Conservation (phyloP, 805 yeast genomes). For the Kodamaea kaohsiungensis region DNA sequence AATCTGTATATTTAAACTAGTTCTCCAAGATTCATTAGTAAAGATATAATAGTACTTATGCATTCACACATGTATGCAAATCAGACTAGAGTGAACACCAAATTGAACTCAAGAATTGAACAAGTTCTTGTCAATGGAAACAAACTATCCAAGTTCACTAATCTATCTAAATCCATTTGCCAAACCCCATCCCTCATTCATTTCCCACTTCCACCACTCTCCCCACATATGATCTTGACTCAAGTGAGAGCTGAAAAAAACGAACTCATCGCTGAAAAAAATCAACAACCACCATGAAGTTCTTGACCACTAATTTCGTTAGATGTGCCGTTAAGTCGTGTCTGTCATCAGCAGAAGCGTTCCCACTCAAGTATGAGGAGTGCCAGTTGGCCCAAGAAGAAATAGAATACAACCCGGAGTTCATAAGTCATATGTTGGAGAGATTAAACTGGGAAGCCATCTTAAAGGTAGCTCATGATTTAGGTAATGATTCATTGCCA, state of each 20-base stretch:
- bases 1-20: too few species aligned
- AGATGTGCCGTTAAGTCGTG: constrained; percentile 88
- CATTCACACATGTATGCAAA: too few species aligned
- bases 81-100: too few species aligned
- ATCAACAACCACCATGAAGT: constrained; percentile 59
- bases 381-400: constrained; percentile 76
- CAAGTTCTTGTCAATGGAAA: too few species aligned
- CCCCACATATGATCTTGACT: not conserved
- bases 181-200: too few species aligned
- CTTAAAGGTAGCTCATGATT: constrained; percentile 71
- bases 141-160: too few species aligned
- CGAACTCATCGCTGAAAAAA: not conserved
- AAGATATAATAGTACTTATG: too few species aligned
- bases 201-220: too few species aligned
- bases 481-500: constrained; percentile 34
- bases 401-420: constrained; percentile 80
- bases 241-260: not conserved
- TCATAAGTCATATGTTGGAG: constrained; percentile 71
- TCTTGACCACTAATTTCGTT: constrained; percentile 93
- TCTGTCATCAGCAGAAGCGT: constrained; percentile 69
- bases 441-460: constrained; percentile 90
- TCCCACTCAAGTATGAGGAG: constrained; percentile 71
- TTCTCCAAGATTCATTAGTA: too few species aligned
- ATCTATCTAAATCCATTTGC: too few species aligned
- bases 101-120: too few species aligned